phyloP scores from a whole-genome alignment of 306 rosid genomes.

The Calophaca sinica region DNA sequence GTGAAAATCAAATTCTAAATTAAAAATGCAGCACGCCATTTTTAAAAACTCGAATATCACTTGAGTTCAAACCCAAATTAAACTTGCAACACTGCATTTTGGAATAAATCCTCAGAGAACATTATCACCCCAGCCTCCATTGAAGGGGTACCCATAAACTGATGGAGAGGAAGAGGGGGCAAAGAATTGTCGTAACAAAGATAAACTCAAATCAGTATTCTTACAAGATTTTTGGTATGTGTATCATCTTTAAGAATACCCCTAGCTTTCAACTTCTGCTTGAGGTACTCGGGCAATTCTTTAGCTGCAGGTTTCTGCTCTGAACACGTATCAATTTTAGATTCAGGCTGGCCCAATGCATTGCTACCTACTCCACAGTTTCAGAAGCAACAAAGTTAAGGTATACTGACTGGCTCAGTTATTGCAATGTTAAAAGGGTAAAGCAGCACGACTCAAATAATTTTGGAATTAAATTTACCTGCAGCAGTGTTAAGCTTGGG shows the following conservation, averaged over 20 bases:
- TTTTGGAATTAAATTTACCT: slow-evolving; percentile 49
- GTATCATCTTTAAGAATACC: slow-evolving; percentile 79
- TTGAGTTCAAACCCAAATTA: slow-evolving; percentile 18
- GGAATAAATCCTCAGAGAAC: not conserved
- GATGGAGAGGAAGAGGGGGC: not conserved
- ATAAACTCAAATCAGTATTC: slow-evolving; percentile 42
- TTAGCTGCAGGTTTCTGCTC: slow-evolving; percentile 59
- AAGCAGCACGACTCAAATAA: slow-evolving; percentile 22
- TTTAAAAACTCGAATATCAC: slow-evolving; percentile 12
- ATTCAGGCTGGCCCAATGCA: slow-evolving; percentile 45
- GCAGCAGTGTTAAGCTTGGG: slow-evolving; percentile 46
- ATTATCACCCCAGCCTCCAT: slow-evolving; percentile 2
- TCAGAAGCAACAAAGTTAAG: slow-evolving; percentile 48
- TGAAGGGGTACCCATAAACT: not conserved
- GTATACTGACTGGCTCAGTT: slow-evolving; percentile 35
- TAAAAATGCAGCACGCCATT: slow-evolving; percentile 13
- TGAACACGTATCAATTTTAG: slow-evolving; percentile 49
- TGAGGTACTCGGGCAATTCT: slow-evolving; percentile 88
- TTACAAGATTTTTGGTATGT: slow-evolving; percentile 53
- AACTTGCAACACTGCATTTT: slow-evolving; percentile 26
- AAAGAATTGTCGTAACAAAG: slow-evolving; percentile 26
- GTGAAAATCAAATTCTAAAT: slow-evolving; percentile 34
- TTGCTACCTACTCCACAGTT: slow-evolving; percentile 56
- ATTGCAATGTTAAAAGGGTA: slow-evolving; percentile 34
- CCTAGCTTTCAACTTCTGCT: slow-evolving; percentile 87